These are phyloP conservation scores for Curvularia verruculosa DNA, from an alignment of 2,329 filamentous ascomycete genomes.

Conservation along the genomic window DNA sequence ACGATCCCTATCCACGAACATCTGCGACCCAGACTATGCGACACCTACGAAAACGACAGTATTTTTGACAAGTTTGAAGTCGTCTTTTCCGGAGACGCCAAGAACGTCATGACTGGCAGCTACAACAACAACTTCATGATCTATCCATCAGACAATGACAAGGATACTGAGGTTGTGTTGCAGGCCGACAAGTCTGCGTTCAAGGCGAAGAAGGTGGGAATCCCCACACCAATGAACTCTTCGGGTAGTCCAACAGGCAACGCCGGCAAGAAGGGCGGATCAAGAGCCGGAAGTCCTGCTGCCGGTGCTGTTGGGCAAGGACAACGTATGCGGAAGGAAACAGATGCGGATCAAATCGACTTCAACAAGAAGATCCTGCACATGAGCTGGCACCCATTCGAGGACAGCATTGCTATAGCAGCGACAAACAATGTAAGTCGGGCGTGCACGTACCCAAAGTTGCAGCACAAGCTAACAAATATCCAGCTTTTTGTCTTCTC, in stretches of 20 bases:
- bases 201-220: conserved; percentile 99
- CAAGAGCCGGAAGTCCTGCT: conserved; percentile 85
- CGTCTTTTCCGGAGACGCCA: conserved; percentile 95
- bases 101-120: conserved; percentile 99
- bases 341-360: conserved; percentile 98
- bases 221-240: conserved; percentile 93
- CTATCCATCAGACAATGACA: conserved; percentile 93
- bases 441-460: not conserved
- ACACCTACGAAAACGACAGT: conserved; percentile 98
- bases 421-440: conserved; percentile 96
- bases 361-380: conserved; percentile 99
- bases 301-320: conserved; percentile 74
- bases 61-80: conserved; percentile 99
- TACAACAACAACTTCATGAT: conserved; percentile 99
- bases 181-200: conserved; percentile 99
- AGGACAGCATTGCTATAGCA: conserved; percentile 99
- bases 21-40: conserved; percentile 88
- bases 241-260: conserved; percentile 71
- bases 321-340: conserved; percentile 97
- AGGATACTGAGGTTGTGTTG: conserved; percentile 95
- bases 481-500: conserved; percentile 63
- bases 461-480: conserved; percentile 11
- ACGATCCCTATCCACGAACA: conserved; percentile 99
- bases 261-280: conserved; percentile 83
- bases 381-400: conserved; percentile 99